Evolutionary conservation across 495 filamentous ascomycete genomes (phyloP).

Genomic region (Achaetomiella virescens): DNA sequence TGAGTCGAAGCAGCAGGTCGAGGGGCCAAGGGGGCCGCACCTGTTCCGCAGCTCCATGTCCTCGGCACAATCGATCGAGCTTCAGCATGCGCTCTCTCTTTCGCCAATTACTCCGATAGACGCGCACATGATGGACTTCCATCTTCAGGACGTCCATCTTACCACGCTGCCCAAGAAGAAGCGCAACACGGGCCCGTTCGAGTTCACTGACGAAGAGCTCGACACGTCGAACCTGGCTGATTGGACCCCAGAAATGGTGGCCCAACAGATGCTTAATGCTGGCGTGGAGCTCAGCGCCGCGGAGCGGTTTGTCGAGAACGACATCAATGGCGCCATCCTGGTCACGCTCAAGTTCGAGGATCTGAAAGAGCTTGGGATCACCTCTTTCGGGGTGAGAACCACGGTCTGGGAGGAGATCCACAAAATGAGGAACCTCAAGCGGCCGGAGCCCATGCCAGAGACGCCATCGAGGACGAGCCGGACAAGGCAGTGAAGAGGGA

Average conservation of each 20-base stretch:
- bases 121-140: conserved; percentile 30
- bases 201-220: conserved; percentile 49
- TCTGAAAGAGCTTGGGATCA: conserved; percentile 86
- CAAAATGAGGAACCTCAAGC: conserved; percentile 55
- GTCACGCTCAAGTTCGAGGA: conserved; percentile 85
- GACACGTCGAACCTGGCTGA: conserved; percentile 50
- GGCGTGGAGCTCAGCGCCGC: conserved; percentile 66
- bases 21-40: conserved; percentile 80
- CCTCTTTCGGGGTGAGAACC: conserved; percentile 88
- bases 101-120: conserved; percentile 54
- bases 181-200: conserved; percentile 37
- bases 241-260: conserved; percentile 74
- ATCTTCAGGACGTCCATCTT: conserved; percentile 30
- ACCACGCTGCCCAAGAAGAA: conserved; percentile 27
- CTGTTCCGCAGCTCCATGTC: conserved; percentile 65
- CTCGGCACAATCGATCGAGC: conserved; percentile 46
- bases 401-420: conserved; percentile 80
- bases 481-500: conserved; percentile 39
- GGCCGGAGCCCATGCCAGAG: conserved; percentile 47
- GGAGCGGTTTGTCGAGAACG: conserved; percentile 81
- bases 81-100: conserved; percentile 56
- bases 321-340: conserved; percentile 81
- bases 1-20: conserved; percentile 45
- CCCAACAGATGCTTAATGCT: conserved; percentile 66
- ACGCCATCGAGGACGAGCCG: conserved; percentile 51